These are phyloP conservation scores for Salix purpurea DNA, from an alignment of 345 rosid species.

Conservation along the genomic window DNA sequence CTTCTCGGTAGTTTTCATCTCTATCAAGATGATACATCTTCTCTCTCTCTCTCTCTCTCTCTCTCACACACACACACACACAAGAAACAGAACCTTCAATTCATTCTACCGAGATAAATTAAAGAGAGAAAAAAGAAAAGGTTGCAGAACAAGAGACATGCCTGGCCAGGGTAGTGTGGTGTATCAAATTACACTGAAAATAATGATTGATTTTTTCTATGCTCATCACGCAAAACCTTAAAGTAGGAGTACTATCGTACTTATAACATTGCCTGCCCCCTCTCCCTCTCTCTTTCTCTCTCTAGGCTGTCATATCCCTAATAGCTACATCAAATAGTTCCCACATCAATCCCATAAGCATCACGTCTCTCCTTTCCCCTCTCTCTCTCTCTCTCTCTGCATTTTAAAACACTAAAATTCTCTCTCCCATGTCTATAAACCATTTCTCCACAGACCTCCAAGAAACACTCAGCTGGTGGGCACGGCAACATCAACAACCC, in stretches of 20 bases:
- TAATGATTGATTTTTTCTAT: conserved; percentile 17
- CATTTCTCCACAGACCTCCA: conserved; percentile 40
- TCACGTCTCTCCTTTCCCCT: conserved; percentile 10
- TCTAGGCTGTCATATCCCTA: conserved; percentile 13
- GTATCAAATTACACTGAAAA: conserved; percentile 18
- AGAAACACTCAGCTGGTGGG: conserved; percentile 37
- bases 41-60: too few relatives aligned
- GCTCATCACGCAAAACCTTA: conserved; percentile 26
- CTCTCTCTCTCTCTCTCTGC: conserved; percentile 15
- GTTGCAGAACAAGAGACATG: not conserved
- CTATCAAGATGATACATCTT: too few relatives aligned
- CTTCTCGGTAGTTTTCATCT: not conserved
- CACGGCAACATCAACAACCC: conserved; percentile 26
- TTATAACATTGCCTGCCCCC: not conserved
- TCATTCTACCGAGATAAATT: too few relatives aligned
- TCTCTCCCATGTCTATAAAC: conserved; percentile 38
- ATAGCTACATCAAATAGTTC: conserved; percentile 15
- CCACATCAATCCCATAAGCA: conserved; percentile 16
- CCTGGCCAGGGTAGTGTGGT: not conserved
- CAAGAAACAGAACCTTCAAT: not conserved
- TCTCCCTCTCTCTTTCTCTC: not conserved
- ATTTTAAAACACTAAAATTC: not conserved
- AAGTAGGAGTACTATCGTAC: conserved; percentile 13
- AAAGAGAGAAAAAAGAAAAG: not conserved
- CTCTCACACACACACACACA: too few relatives aligned